Percentiles rank a stretch among this genome's conserved stretches.
phyloP scores from a whole-genome alignment of 345 rosid species.

The Eucalyptus pauciflora region DNA sequence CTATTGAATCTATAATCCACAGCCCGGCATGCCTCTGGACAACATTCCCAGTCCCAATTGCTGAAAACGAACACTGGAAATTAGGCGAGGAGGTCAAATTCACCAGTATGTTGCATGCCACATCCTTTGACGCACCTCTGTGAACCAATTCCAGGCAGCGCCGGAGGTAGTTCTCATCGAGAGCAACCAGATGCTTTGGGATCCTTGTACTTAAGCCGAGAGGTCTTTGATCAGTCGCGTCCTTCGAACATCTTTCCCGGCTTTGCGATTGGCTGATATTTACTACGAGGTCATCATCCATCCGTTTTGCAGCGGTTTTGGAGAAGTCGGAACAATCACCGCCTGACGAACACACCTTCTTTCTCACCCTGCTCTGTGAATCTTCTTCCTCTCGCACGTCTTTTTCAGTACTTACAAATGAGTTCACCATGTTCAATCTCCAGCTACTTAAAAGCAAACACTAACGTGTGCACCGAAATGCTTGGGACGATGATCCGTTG shows the following conservation, averaged over 20 bases:
- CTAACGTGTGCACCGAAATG: conserved; percentile 10
- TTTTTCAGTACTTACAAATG: conserved; percentile 14
- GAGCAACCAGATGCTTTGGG: conserved; percentile 56
- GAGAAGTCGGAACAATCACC: not conserved
- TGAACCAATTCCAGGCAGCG: conserved; percentile 57
- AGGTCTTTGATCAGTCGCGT: conserved; percentile 23
- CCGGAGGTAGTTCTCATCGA: conserved; percentile 67
- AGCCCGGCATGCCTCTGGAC: conserved; percentile 35
- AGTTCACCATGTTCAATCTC: conserved; percentile 37
- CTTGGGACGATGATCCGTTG: conserved; percentile 11
- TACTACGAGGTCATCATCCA: conserved; percentile 19
- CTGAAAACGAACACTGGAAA: conserved; percentile 32
- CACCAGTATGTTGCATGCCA: conserved; percentile 22
- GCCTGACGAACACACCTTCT: not conserved
- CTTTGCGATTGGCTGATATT: conserved; percentile 40
- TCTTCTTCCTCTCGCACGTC: conserved; percentile 32
- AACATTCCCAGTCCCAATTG: conserved; percentile 28
- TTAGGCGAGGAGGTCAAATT: conserved; percentile 19
- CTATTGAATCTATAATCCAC: conserved; percentile 50
- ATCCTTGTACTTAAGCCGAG: conserved; percentile 40
- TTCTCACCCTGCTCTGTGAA: conserved; percentile 7
- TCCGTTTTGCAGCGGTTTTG: conserved; percentile 9
- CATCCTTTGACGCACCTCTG: conserved; percentile 34
- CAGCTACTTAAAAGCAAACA: not conserved
- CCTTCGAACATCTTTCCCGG: conserved; percentile 29